phyloP scores from a whole-genome alignment of 768 basidiomycete genomes.

The Gloeophyllum trabeum region DNA sequence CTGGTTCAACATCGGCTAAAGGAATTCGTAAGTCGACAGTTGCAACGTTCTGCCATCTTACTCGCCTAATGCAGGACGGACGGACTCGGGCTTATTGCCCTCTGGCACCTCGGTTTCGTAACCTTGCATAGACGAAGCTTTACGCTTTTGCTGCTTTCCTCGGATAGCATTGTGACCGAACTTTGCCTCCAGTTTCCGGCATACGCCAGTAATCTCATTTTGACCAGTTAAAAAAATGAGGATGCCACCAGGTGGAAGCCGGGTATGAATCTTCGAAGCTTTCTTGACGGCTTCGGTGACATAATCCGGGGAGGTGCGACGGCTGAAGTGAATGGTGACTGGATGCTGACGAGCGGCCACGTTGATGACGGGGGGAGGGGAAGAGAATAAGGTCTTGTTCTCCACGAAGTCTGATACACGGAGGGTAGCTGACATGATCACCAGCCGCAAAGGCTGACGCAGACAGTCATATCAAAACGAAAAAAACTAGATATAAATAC shows the following conservation, averaged over 20 bases:
- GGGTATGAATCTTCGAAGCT: conserved; percentile 81
- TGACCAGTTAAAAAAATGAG: conserved; percentile 94
- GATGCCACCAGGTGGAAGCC: conserved; percentile 87
- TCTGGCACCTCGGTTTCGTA: not conserved
- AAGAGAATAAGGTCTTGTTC: conserved; percentile 70
- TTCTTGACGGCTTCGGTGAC: conserved; percentile 87
- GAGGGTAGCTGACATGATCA: conserved; percentile 98
- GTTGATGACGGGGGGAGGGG: conserved; percentile 84
- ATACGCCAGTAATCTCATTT: conserved; percentile 84
- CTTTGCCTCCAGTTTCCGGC: conserved; percentile 66
- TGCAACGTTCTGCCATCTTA: no score
- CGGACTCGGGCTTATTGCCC: conserved; percentile 2
- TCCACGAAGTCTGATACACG: conserved; percentile 88
- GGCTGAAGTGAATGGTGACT: conserved; percentile 89
- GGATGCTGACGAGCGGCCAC: conserved; percentile 89
- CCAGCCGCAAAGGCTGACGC: conserved; percentile 69
- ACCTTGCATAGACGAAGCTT: conserved; percentile 6
- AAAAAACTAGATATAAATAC: not conserved
- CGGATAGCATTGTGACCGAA: conserved; percentile 61
- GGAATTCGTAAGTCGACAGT: not conserved
- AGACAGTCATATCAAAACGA: conserved; percentile 4
- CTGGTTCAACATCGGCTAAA: conserved; percentile 65
- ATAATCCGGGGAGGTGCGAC: conserved; percentile 80
- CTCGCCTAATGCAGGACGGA: no score
- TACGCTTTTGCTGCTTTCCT: conserved; percentile 29